Evolutionary conservation across 441 rosid species (phyloP).

Genomic region (Populus hybrid): DNA sequence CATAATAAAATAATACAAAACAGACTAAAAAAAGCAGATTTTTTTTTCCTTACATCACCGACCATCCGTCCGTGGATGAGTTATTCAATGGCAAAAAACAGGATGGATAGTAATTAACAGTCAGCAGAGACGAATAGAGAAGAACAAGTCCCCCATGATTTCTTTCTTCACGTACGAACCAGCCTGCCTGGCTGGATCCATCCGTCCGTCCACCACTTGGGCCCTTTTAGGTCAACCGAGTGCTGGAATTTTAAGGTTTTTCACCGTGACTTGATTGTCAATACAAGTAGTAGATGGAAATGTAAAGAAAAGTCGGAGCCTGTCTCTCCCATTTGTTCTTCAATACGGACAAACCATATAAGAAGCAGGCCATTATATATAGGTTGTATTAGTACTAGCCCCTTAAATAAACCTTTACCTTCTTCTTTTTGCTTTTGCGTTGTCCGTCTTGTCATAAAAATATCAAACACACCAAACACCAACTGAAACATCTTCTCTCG

Average conservation of each 20-base stretch:
- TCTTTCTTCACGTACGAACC: not conserved
- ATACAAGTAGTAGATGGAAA: not conserved
- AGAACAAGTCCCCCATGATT: not conserved
- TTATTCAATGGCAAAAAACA: not conserved
- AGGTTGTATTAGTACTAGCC: not conserved
- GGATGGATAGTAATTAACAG: not conserved
- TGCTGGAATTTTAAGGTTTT: not conserved
- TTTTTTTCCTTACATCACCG: not conserved
- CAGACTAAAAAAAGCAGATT: not conserved
- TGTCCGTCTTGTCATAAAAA: not conserved
- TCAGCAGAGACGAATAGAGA: not conserved
- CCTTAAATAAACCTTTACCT: not conserved
- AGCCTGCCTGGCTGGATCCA: not conserved
- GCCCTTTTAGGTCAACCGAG: not conserved
- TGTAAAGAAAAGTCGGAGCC: not conserved
- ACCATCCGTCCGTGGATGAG: not conserved
- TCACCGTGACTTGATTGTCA: not conserved
- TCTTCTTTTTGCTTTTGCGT: not conserved
- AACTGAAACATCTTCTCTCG: not conserved
- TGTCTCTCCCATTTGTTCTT: not conserved
- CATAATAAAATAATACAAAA: not conserved
- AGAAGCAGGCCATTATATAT: not conserved
- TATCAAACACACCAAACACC: not conserved
- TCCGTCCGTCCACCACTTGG: not conserved
- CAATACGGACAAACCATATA: not conserved